Base-by-base conservation (phyloP, 768 basidiomycete genomes). In the Hygrocybe coccinea region DNA sequence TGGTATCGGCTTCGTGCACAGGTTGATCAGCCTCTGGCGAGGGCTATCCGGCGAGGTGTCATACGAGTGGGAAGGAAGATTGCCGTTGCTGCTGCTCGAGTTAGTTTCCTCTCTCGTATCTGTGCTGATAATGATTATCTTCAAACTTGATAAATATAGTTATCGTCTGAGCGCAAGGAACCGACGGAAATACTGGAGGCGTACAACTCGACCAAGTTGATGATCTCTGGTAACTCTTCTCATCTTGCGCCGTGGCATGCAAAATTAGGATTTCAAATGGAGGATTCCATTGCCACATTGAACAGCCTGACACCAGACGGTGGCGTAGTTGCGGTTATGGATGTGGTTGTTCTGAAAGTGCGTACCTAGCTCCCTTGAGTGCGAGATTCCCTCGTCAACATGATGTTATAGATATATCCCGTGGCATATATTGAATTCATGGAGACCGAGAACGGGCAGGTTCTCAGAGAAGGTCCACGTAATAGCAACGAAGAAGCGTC, bases 1-100 rank as follows among this genome's bases (percentile, higher is more conserved):
- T 99, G 97, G 97, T 99, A 99, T 64, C 75, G 85, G 25, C 75
- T 98, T 6, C 82, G 84, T 12, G 89, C 92, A 0, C 77, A 78
- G 45, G 76, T 91, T 11, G 97, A 98, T 68, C 71, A 72, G 17
- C 80, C 88, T 2, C 74, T 99, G 19, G 77, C 77, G 2, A 79
- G 87, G 43, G 95, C 91, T 1, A 71, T 89, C 8, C 74, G 76
- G 45, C 79, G 78, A 22, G 86, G 89, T 0, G 74, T 79, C 45
- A 79, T 99, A 45, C 73, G 76, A 38, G 73, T 89, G 5, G 97
- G 97, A 1, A 79, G 85, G 59, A 99, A 99, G 74, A 76, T 99
- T 17, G 85, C 81, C 5, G 76, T 94, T 36, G 79, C 82, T 1
- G 90, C 90, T 36, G 89, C 92, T 12, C 83, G 78, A 74, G 95